These are phyloP conservation scores for Emergomyces africanus DNA, from an alignment of 2,329 filamentous ascomycete species.

Conservation along the genomic window DNA sequence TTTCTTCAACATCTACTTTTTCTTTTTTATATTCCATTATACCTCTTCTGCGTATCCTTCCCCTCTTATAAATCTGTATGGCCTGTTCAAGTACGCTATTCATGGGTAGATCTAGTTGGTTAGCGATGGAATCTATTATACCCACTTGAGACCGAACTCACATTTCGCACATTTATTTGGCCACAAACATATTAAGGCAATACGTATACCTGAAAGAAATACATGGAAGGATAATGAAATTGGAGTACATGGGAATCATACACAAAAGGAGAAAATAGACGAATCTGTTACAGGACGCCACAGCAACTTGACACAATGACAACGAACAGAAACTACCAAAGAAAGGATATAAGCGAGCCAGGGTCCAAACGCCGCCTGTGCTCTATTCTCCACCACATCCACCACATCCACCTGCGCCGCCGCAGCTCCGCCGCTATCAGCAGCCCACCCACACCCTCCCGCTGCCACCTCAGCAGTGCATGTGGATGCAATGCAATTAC, in stretches of 20 bases:
- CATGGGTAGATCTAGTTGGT: neutral
- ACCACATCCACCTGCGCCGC: conserved; percentile 24
- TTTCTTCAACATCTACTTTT: neutral
- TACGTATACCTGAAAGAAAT: neutral
- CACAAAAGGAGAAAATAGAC: neutral
- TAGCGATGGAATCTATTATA: neutral
- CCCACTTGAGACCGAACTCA: neutral
- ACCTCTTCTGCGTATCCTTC: neutral
- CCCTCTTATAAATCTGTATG: neutral
- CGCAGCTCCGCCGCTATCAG: conserved; percentile 16
- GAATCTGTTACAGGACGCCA: too few relatives aligned
- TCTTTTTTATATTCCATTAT: neutral
- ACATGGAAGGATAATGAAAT: neutral
- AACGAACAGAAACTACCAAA: neutral
- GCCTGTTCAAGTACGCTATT: neutral
- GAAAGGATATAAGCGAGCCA: neutral
- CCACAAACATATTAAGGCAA: neutral
- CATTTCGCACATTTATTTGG: neutral
- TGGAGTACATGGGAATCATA: neutral
- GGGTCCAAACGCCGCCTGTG: neutral
- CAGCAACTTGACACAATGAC: neutral
- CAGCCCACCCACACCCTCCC: conserved; percentile 25
- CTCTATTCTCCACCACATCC: conserved; percentile 26
- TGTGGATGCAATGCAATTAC: conserved; percentile 36
- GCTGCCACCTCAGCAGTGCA: conserved; percentile 33